Base-by-base conservation (phyloP, 352 stramenopile genomes). In the Phytophthora lateralis region DNA sequence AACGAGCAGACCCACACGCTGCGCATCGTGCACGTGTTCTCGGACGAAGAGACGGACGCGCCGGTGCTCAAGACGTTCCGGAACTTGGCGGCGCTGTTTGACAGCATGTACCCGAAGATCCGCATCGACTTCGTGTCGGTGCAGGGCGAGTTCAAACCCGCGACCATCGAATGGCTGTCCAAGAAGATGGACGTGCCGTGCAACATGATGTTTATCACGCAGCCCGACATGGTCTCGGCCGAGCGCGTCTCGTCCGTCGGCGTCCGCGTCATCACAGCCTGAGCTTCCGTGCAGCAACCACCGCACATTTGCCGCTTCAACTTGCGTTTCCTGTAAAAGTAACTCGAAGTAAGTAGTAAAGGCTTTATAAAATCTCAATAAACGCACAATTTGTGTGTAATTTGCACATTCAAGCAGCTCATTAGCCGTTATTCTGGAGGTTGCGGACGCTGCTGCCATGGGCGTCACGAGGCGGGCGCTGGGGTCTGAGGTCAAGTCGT, bases 151-250 rank as follows among this genome's bases (percentile, higher is more conserved):
- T 88, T 89, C 54, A 75, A 76, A 4, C 77, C 86, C 0, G 74
- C 73, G 10, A 75, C 82, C 18, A 80, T 97, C 39, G 69, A 93
- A 55, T 96, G 86, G 81, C 51, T 96, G 46, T 77, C 61, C 8
- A 60, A 75, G 56, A 73, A 82, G 44, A 73, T 96, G 46, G 55
- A 60, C 1, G 77, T 96, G 8, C 79, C 76, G 4, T 78, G 73
- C 51, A 96, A 94, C 65, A 87, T 91, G 70, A 96, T 96, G 82
- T 97, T 97, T 71, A 96, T 97, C 67, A 80, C 67, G 15, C 90
- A 91, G 59, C 85, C 86, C 3, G 82, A 91, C 58, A 77, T 82
- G 46, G 29, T 56, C 5, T 73, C 55, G 37, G 60, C 52, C 20
- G 79, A 95, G 63, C 88, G 86, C 29, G 79, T 97, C 8, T 78